A percentile compares a stretch with the other conserved stretches of the same genome.
Evolutionary conservation across 169 alveolate genomes (phyloP).

Genomic region (Babesia sp.): DNA sequence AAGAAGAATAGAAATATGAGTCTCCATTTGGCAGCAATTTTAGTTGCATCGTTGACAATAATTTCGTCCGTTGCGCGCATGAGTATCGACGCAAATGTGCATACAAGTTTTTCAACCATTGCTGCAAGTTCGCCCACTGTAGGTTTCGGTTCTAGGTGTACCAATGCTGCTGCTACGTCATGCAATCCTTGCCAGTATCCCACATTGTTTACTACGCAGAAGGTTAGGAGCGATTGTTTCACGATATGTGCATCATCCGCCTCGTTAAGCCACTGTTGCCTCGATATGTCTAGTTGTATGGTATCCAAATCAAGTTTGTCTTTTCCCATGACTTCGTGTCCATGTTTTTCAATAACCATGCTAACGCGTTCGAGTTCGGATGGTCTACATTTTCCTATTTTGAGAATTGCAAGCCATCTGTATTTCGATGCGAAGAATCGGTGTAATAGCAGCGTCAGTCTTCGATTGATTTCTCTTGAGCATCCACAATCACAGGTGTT

Average conservation of each 20-base stretch:
- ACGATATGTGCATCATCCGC: conserved; percentile 20
- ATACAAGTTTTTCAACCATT: conserved; percentile 39
- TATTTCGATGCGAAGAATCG: conserved; percentile 27
- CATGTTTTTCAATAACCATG: conserved; percentile 17
- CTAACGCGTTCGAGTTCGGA: conserved; percentile 34
- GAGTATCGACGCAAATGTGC: conserved; percentile 39
- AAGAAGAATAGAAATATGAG: conserved; percentile 59
- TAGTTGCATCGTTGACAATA: conserved; percentile 29
- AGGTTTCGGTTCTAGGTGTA: conserved; percentile 49
- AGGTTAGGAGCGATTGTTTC: conserved; percentile 33
- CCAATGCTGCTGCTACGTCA: conserved; percentile 64
- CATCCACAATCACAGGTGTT: conserved; percentile 62
- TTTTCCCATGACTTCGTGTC: conserved; percentile 14
- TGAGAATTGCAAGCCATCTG: conserved; percentile 21
- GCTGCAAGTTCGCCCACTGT: conserved; percentile 59
- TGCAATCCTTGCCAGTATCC: conserved; percentile 72
- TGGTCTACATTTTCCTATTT: conserved; percentile 14
- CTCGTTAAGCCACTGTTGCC: conserved; percentile 61
- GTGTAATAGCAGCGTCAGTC: conserved; percentile 30
- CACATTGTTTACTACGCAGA: conserved; percentile 64
- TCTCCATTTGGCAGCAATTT: conserved; percentile 49
- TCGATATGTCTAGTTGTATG: conserved; percentile 43
- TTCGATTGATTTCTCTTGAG: conserved; percentile 4
- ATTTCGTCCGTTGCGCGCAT: conserved; percentile 13
- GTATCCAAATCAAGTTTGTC: conserved; percentile 45